These are phyloP conservation scores for Termitomyces sp. DNA, from an alignment of 768 basidiomycete genomes.

Conservation along the genomic window DNA sequence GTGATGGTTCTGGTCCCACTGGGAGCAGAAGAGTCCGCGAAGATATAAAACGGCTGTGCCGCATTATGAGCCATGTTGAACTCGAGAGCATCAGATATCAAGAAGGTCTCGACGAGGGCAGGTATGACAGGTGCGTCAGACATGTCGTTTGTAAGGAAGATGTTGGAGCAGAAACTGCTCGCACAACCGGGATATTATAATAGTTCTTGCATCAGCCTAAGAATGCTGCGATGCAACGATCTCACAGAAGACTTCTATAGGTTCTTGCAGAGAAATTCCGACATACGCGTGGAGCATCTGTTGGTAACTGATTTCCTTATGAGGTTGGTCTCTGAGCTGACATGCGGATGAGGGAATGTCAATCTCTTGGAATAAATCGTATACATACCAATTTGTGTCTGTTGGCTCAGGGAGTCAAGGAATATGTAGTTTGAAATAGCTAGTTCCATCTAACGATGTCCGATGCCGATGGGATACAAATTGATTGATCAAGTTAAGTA, in stretches of 20 bases:
- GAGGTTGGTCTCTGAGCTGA: neutral
- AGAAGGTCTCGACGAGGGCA: constrained; percentile 1
- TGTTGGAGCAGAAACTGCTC: neutral
- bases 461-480: too few species aligned
- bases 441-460: too few species aligned
- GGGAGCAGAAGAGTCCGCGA: neutral
- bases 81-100: constrained; percentile 10
- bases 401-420: too few species aligned
- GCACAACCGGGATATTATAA: too few species aligned
- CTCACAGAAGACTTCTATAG: neutral
- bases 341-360: neutral
- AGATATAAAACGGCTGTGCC: constrained; percentile 8
- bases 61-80: constrained; percentile 10
- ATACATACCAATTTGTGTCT: too few species aligned
- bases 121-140: constrained; percentile 1
- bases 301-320: neutral
- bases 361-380: neutral
- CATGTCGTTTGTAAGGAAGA: neutral
- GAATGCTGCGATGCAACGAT: neutral
- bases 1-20: constrained; percentile 24
- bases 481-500: too few species aligned
- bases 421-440: too few species aligned
- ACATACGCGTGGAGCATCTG: neutral
- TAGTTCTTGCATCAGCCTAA: neutral
- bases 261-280: neutral